These are phyloP conservation scores for Helicocarpus griseus DNA, from an alignment of 2,329 filamentous ascomycete genomes.

Conservation along the genomic window DNA sequence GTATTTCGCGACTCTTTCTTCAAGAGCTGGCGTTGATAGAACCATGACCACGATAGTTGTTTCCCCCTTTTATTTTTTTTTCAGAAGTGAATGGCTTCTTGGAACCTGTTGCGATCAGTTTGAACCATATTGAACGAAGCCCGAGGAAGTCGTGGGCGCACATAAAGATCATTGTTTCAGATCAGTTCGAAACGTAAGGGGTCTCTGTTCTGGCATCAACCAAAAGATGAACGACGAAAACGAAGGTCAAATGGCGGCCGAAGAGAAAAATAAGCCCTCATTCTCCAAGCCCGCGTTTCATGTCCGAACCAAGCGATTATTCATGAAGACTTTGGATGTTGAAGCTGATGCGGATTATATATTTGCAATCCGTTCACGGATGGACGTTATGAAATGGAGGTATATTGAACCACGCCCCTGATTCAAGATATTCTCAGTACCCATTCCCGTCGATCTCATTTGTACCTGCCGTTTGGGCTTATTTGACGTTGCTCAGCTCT, in stretches of 20 bases:
- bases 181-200: not conserved
- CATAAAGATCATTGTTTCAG: not conserved
- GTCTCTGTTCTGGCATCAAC: not conserved
- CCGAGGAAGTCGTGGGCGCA: no score
- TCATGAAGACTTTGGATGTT: constrained; percentile 13
- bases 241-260: not conserved
- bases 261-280: not conserved
- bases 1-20: not conserved
- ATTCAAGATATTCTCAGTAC: constrained; percentile 9
- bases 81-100: not conserved
- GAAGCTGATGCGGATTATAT: constrained; percentile 15
- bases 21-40: not conserved
- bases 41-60: not conserved
- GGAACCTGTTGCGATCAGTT: not conserved
- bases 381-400: constrained; percentile 22
- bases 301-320: constrained; percentile 11
- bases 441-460: constrained; percentile 9
- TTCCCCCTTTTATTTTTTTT: not conserved
- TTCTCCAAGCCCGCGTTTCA: not conserved
- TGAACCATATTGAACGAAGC: no score
- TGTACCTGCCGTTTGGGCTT: no score
- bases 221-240: not conserved
- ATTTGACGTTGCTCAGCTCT: not conserved
- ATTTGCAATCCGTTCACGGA: constrained; percentile 16
- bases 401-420: constrained; percentile 6